Conservation (phyloP, 371 early-diverging fungal species). For the Mucor indicus region DNA sequence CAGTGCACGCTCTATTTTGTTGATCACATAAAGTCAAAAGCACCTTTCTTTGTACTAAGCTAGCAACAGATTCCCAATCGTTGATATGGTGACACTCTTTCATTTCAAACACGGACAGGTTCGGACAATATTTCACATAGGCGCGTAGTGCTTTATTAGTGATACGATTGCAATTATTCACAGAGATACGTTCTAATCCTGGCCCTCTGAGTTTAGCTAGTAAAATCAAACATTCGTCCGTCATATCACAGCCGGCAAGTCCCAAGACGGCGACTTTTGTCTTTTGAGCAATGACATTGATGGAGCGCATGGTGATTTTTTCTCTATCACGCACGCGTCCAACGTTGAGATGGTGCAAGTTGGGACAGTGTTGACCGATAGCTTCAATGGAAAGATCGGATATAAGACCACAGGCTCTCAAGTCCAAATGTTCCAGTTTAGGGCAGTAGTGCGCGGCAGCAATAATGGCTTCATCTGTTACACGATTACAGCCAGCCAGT, state of each 20-base stretch:
- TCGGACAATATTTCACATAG: conserved; percentile 44
- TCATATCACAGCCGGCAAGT: conserved; percentile 57
- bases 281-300: conserved; percentile 47
- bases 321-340: conserved; percentile 55
- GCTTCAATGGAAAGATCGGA: conserved; percentile 47
- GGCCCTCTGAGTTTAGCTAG: conserved; percentile 45
- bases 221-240: conserved; percentile 52
- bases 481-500: conserved; percentile 54
- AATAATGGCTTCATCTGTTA: conserved; percentile 49
- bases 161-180: conserved; percentile 55
- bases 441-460: conserved; percentile 46
- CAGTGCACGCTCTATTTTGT: conserved; percentile 40
- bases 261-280: conserved; percentile 53
- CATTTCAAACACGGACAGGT: conserved; percentile 58
- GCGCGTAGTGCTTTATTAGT: conserved; percentile 50
- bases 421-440: conserved; percentile 46
- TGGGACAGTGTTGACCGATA: conserved; percentile 45
- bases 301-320: conserved; percentile 49
- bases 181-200: conserved; percentile 53
- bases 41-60: conserved; percentile 37
- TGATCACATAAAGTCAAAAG: conserved; percentile 43
- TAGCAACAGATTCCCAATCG: conserved; percentile 41
- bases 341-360: conserved; percentile 52
- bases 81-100: conserved; percentile 52
- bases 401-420: conserved; percentile 56